Evolutionary conservation across 2,329 filamentous ascomycete species (phyloP).

Genomic region (Trichoderma simmonsii): DNA sequence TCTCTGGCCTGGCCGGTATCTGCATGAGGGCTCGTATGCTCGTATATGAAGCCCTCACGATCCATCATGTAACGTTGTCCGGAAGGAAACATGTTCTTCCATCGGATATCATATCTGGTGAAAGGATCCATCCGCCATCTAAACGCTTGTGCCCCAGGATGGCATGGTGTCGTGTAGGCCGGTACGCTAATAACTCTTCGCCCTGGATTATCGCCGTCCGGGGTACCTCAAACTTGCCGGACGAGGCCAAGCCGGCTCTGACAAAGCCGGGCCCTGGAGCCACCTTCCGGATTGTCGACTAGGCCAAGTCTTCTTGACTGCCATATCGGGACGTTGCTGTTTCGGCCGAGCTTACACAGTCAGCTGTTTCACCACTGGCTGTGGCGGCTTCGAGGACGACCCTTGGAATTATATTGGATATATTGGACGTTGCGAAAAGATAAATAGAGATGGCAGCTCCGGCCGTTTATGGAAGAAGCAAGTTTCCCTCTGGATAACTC

Average conservation of each 20-base stretch:
- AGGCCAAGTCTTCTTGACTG: constrained; percentile 1
- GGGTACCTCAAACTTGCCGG: not conserved
- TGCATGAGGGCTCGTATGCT: not conserved
- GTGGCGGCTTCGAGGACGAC: not conserved
- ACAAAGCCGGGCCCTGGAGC: constrained; percentile 1
- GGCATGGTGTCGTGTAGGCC: not conserved
- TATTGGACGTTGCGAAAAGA: not conserved
- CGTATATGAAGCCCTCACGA: not conserved
- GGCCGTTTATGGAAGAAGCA: not conserved
- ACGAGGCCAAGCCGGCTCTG: not conserved
- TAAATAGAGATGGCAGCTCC: constrained; percentile 11
- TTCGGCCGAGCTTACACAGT: not conserved
- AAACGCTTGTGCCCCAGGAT: not conserved
- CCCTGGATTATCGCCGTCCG: not conserved
- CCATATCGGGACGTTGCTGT: not conserved
- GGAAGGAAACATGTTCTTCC: not conserved
- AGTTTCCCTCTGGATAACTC: constrained; percentile 1
- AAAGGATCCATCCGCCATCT: not conserved
- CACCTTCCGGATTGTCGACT: constrained; percentile 15
- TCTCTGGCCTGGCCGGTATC: not conserved
- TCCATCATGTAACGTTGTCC: constrained; percentile 10
- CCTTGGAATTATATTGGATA: not conserved
- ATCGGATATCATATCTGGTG: not conserved
- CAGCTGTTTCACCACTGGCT: constrained; percentile 4
- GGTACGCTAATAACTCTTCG: not conserved